A percentile compares a stretch with the other conserved stretches of the same genome.
Evolutionary conservation across 495 filamentous ascomycete species (phyloP).

Genomic region (Talaromyces wortmannii): DNA sequence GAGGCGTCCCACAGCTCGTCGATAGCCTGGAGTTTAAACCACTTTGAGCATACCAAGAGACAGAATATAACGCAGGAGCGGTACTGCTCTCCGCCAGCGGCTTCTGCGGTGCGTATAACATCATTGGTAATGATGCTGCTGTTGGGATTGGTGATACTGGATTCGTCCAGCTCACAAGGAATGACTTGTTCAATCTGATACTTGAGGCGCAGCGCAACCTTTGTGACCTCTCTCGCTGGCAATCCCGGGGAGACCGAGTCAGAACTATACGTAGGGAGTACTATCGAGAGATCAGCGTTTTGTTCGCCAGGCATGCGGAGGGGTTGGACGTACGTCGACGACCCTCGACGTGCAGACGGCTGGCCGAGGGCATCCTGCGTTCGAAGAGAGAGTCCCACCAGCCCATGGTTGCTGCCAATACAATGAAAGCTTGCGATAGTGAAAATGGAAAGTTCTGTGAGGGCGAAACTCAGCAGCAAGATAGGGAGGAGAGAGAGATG

Average conservation of each 20-base stretch:
- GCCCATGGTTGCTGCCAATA: slow-evolving; percentile 16
- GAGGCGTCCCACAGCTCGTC: slow-evolving; percentile 89
- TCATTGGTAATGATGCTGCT: slow-evolving; percentile 73
- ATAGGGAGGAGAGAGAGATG: too few species aligned
- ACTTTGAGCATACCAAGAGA: slow-evolving; percentile 79
- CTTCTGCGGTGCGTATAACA: slow-evolving; percentile 70
- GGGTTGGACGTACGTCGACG: slow-evolving; percentile 28
- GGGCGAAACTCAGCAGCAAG: too few species aligned
- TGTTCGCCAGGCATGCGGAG: neutral
- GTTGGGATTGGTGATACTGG: slow-evolving; percentile 66
- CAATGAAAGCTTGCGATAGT: neutral
- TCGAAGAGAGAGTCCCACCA: slow-evolving; percentile 12
- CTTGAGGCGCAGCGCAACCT: slow-evolving; percentile 79
- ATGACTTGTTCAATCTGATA: slow-evolving; percentile 87
- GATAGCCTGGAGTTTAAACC: slow-evolving; percentile 78
- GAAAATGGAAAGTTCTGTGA: too few species aligned
- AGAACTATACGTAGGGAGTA: slow-evolving; percentile 26
- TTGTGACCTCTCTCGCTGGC: slow-evolving; percentile 71
- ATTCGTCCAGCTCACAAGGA: slow-evolving; percentile 76
- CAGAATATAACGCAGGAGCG: slow-evolving; percentile 76
- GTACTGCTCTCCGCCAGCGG: slow-evolving; percentile 73
- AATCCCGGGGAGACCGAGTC: slow-evolving; percentile 33
- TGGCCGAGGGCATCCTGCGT: slow-evolving; percentile 7
- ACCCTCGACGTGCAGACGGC: slow-evolving; percentile 22
- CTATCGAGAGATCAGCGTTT: slow-evolving; percentile 20